A percentile compares a stretch with the other conserved stretches of the same genome.
phyloP scores from a whole-genome alignment of 768 basidiomycete genomes.

The Boletus bicolor region DNA sequence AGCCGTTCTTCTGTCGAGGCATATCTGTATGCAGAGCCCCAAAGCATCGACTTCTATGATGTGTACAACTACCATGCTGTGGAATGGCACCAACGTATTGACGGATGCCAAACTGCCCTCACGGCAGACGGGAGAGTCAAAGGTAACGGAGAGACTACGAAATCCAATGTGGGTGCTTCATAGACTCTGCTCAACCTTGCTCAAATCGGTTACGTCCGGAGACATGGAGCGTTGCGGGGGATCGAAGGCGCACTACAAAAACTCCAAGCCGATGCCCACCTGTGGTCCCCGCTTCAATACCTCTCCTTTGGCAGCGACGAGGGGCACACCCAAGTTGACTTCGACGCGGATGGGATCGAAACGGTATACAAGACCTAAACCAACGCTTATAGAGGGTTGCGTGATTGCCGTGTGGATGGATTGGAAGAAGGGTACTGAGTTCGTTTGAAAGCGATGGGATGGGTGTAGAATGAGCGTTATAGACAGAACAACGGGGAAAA shows the following conservation, averaged over 20 bases:
- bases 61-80: not conserved
- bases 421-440: slow-evolving; percentile 7
- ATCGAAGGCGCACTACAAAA: slow-evolving; percentile 43
- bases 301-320: slow-evolving; percentile 67
- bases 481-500: not conserved
- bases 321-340: slow-evolving; percentile 82
- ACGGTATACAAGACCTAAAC: slow-evolving; percentile 78
- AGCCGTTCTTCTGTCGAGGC: too few species aligned
- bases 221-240: slow-evolving; percentile 9
- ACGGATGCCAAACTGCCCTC: too few species aligned
- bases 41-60: too few species aligned
- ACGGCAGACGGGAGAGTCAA: too few species aligned
- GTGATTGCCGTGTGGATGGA: slow-evolving; percentile 19
- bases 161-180: not conserved
- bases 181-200: too few species aligned
- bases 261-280: slow-evolving; percentile 78
- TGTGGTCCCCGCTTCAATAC: slow-evolving; percentile 68
- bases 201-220: not conserved
- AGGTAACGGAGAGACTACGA: not conserved
- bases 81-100: not conserved
- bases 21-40: too few species aligned
- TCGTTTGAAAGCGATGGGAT: not conserved
- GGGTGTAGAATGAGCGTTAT: not conserved
- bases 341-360: slow-evolving; percentile 85
- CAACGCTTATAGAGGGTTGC: slow-evolving; percentile 67